phyloP scores from a whole-genome alignment of 371 early-diverging fungal genomes.

The Mortierella sp. region DNA sequence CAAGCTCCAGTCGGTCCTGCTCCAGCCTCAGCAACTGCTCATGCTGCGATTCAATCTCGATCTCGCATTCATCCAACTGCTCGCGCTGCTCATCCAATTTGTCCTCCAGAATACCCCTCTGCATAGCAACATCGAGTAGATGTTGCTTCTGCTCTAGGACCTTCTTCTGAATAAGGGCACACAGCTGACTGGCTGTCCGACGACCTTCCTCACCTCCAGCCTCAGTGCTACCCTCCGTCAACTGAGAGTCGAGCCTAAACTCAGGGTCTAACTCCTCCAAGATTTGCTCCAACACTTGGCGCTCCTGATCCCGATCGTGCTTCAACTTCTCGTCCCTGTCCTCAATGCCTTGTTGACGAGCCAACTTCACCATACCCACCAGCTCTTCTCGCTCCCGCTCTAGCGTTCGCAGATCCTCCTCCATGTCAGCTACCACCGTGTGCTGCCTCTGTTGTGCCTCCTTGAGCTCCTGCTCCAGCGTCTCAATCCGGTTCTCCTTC shows the following conservation, averaged over 20 bases:
- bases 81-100: constrained; percentile 22
- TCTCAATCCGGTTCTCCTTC: constrained; percentile 32
- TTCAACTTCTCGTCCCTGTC: constrained; percentile 25
- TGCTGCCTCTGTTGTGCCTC: constrained; percentile 30
- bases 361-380: constrained; percentile 17
- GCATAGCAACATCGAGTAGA: not conserved
- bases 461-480: constrained; percentile 38
- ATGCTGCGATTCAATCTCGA: constrained; percentile 28
- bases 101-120: constrained; percentile 14
- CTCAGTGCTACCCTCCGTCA: not conserved
- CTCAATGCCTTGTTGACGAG: constrained; percentile 17
- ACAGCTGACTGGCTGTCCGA: constrained; percentile 5
- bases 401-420: constrained; percentile 30
- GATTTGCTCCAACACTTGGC: constrained; percentile 16
- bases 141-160: constrained; percentile 22
- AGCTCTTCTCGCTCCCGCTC: constrained; percentile 25
- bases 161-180: constrained; percentile 25
- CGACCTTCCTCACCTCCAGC: constrained; percentile 1
- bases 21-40: constrained; percentile 28
- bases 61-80: constrained; percentile 26
- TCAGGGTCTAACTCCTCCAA: constrained; percentile 20
- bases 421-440: constrained; percentile 33
- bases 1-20: constrained; percentile 17
- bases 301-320: constrained; percentile 20
- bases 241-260: not conserved